Evolutionary conservation across 148 eudicot species (phyloP).

Genomic region (Chenopodium suecicum): DNA sequence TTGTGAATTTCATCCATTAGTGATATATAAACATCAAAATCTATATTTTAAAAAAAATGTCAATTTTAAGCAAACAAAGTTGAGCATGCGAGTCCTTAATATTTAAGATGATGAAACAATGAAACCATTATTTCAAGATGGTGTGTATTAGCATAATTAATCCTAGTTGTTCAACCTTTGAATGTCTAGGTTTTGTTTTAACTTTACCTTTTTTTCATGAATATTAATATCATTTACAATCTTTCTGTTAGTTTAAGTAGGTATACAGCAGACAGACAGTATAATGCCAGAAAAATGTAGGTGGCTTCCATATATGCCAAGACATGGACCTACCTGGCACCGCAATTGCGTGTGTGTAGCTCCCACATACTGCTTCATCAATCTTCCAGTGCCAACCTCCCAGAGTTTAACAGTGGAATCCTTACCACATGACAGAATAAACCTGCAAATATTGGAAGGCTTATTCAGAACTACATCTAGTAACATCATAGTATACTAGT

Average conservation of each 20-base stretch:
- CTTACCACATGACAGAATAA: constrained; percentile 75
- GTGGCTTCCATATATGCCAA: not conserved
- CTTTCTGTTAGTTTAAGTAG: not conserved
- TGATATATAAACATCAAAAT: too few species aligned
- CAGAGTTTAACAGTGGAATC: constrained; percentile 81
- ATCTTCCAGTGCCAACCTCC: constrained; percentile 91
- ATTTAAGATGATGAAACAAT: not conserved
- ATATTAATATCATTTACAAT: not conserved
- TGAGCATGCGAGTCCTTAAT: not conserved
- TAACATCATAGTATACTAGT: not conserved
- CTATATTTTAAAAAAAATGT: too few species aligned
- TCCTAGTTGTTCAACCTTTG: not conserved
- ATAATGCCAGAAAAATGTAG: not conserved
- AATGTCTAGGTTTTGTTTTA: too few species aligned
- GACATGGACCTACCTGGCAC: constrained; percentile 53
- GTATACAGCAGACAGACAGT: not conserved
- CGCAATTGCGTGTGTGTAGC: constrained; percentile 68
- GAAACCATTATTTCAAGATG: not conserved
- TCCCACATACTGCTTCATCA: constrained; percentile 85
- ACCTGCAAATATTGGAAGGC: constrained; percentile 38
- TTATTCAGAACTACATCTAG: not conserved
- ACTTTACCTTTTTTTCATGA: not conserved
- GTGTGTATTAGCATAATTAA: not conserved
- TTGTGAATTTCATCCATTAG: too few species aligned
- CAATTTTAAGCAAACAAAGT: not conserved